Base-by-base conservation (phyloP, 495 filamentous ascomycete species). In the Tuber melanosporum region DNA sequence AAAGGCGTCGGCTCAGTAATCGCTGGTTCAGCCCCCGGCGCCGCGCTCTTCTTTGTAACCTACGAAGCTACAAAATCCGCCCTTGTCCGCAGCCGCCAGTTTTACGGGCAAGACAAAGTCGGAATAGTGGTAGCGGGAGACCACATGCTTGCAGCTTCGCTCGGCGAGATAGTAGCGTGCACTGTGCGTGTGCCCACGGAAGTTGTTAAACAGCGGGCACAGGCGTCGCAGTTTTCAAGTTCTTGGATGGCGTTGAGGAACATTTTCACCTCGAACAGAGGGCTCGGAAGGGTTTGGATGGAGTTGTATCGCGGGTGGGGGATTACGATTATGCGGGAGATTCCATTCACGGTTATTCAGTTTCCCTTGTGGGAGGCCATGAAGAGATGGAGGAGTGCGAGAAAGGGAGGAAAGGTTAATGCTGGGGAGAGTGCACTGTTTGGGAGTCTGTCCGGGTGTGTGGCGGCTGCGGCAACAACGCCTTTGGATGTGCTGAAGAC, bases 401-500 rank as follows among this genome's bases (percentile, higher is more conserved):
- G 73, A 36, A 76, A 73, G 70, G 66, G 78, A 70, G 66, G 82
- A 78, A 85, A 90, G 62, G 88, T 94, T 1, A 88, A 89, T 26
- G 93, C 91, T 1, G 85, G 88, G 22, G 94, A 97, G 86, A 94
- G 92, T 76, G 96, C 91, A 10, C 83, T 97, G 69, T 95, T 96
- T 84, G 95, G 95, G 12, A 93, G 91, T 78, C 80, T 94, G 39
- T 89, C 93, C 36, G 95, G 95, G 9, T 94, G 92, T 0, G 88
- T 97, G 73, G 93, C 95, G 42, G 95, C 95, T 7, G 94, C 89
- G 3, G 83, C 95, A 76, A 99, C 95, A 66, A 99, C 95, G 75
- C 95, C 95, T 75, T 82, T 99, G 78, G 95, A 99, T 85, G 95
- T 98, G 79, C 88, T 98, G 77, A 99, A 99, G 88, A 99, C 95